A percentile compares a stretch with the other conserved stretches of the same genome.
These are phyloP conservation scores for Kodamaea hsintzibuensis DNA, from an alignment of 805 yeast species.

Conservation along the genomic window DNA sequence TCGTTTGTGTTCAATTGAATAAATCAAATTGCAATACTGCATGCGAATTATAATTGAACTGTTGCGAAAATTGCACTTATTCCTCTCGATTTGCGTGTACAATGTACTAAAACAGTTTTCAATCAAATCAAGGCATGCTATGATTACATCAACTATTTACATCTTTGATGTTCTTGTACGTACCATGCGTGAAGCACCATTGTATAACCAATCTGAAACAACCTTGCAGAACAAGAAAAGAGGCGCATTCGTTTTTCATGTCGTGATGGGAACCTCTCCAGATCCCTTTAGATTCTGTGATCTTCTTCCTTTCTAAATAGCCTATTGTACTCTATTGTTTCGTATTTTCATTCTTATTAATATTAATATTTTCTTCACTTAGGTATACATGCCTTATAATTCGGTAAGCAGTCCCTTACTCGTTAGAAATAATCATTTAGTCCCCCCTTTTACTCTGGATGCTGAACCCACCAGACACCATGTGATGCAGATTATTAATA, in stretches of 20 bases:
- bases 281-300: constrained; percentile 2
- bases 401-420: background rate
- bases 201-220: background rate
- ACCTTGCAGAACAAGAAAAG: background rate
- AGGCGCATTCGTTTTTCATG: background rate
- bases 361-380: background rate
- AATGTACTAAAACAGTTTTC: background rate
- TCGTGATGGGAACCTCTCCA: background rate
- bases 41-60: background rate
- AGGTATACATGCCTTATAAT: background rate
- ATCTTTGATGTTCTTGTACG: too few relatives aligned
- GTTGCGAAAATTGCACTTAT: background rate
- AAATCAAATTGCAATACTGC: background rate
- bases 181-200: background rate
- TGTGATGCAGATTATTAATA: too few relatives aligned
- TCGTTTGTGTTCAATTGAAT: background rate
- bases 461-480: too few relatives aligned
- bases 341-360: background rate
- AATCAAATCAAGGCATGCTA: background rate
- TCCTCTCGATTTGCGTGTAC: background rate
- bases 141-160: background rate
- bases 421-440: background rate
- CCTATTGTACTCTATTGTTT: background rate
- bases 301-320: background rate
- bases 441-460: background rate